Evolutionary conservation across 2,329 filamentous ascomycete species (phyloP), one percentile per base, ranked within the genome.

Genomic region (Dothistroma pini): DNA sequence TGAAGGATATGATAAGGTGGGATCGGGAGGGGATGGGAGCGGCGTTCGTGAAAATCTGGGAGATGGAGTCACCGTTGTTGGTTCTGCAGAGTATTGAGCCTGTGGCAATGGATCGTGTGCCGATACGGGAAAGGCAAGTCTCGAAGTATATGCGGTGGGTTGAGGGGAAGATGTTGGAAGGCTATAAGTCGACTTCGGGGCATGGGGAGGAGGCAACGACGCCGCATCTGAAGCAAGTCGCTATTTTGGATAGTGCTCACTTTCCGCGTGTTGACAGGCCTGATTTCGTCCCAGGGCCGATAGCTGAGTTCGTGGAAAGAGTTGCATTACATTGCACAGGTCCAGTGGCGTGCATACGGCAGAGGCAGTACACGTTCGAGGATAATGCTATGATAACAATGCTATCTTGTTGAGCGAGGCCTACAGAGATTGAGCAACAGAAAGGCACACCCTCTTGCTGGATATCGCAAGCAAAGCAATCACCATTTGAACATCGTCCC

Each of bases 251-350:
- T 7, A 59, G 61, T 48, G 56, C 25, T 12, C 61, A 65, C 34
- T 63, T 63, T 38, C 56, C 59, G 50, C 63, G 63, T 31, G 61
- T 65, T 3, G 63, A 65, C 48, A 34, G 58, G 35, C 58, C 61
- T 11, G 54, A 53, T 22, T 25, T 54, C 8, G 53, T 63, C 14
- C 58, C 58, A 22, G 32, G 55, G 49, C 10, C 14, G 44, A 38
- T 63, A 4, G 14, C 3, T 19, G 54, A 60, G 10, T 60, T 61
- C 35, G 35, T 60, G 54, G 35, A 29, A 41, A 44, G 21, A n/a
- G 32, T 54, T 29, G 51, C 29, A 44, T 35, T 29, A 22, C 54
- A 25, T 50, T 8, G 38, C 3, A 34, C 34, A 25, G 52, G 8
- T 29, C 25, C 25, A 29, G 25, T 29, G 25, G 25, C 25, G 25